A percentile compares a stretch with the other conserved stretches of the same genome.
These are phyloP conservation scores for Sarcodon sp. DNA, from an alignment of 768 basidiomycete species.

Conservation along the genomic window DNA sequence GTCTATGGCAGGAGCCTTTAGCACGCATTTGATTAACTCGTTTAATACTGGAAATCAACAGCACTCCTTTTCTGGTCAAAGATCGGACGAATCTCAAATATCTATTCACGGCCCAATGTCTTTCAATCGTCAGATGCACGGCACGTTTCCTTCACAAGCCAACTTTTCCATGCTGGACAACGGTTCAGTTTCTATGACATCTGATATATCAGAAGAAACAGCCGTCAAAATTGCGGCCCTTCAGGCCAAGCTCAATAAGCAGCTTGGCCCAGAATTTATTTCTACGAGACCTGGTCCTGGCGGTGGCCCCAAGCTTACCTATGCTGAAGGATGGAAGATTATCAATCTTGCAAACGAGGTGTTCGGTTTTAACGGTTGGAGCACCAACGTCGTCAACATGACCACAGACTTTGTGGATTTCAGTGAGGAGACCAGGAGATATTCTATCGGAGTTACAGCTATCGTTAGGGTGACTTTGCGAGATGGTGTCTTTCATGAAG, in stretches of 20 bases:
- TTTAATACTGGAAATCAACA: conserved; percentile 16
- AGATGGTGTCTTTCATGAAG: conserved; percentile 87
- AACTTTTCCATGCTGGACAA: conserved; percentile 18
- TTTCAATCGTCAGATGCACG: conserved; percentile 50
- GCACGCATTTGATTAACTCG: conserved; percentile 42
- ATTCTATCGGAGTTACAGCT: conserved; percentile 68
- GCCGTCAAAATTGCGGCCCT: conserved; percentile 55
- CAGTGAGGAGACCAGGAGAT: conserved; percentile 52
- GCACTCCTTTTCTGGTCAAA: conserved; percentile 11
- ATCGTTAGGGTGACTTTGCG: conserved; percentile 77
- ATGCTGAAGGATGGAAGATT: conserved; percentile 96
- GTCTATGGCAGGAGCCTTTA: conserved; percentile 45
- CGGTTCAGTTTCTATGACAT: conserved; percentile 12
- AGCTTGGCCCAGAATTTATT: conserved; percentile 90
- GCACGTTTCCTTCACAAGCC: conserved; percentile 18
- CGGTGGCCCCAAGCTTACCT: conserved; percentile 79
- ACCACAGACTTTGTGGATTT: conserved; percentile 72
- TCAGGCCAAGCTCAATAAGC: conserved; percentile 74
- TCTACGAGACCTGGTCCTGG: conserved; percentile 83
- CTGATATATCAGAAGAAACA: conserved; percentile 46
- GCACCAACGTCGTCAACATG: conserved; percentile 62
- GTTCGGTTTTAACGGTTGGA: conserved; percentile 97
- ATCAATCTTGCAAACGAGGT: conserved; percentile 98
- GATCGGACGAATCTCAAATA: conserved; percentile 16
- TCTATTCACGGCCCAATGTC: conserved; percentile 43